phyloP scores from a whole-genome alignment of 805 yeast species.

The Yarrowia sp. region DNA sequence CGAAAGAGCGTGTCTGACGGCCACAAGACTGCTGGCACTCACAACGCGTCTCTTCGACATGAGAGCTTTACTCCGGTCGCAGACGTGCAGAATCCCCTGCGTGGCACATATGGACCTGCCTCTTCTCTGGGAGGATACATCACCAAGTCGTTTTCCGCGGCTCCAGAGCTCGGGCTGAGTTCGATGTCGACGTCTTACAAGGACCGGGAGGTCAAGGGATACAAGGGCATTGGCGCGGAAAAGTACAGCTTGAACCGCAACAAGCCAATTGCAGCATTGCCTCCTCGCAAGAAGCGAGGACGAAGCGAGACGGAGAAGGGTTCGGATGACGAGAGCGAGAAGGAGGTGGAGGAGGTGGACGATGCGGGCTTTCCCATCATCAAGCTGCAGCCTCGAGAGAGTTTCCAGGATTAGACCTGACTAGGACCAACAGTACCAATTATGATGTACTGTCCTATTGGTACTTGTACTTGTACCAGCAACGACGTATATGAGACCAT shows the following conservation, averaged over 20 bases:
- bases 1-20: constrained; percentile 20
- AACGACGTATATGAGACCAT: constrained; percentile 3
- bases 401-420: constrained; percentile 19
- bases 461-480: no score
- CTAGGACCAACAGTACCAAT: no score
- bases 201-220: not conserved
- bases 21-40: not conserved
- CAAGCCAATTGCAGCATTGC: constrained; percentile 7
- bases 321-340: not conserved
- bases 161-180: not conserved
- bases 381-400: constrained; percentile 5
- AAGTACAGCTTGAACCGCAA: constrained; percentile 14
- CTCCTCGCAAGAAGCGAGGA: constrained; percentile 8
- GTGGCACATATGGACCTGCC: constrained; percentile 5
- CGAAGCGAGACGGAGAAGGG: constrained; percentile 5
- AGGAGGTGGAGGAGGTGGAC: not conserved
- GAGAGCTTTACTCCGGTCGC: not conserved
- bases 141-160: constrained; percentile 19
- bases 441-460: no score
- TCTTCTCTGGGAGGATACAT: not conserved
- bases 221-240: constrained; percentile 9
- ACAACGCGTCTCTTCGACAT: constrained; percentile 13
- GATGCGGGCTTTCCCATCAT: not conserved
- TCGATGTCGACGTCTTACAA: not conserved
- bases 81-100: constrained; percentile 3